Conservation (phyloP, 129 eudicot genomes). For the Flaveria brownii region DNA sequence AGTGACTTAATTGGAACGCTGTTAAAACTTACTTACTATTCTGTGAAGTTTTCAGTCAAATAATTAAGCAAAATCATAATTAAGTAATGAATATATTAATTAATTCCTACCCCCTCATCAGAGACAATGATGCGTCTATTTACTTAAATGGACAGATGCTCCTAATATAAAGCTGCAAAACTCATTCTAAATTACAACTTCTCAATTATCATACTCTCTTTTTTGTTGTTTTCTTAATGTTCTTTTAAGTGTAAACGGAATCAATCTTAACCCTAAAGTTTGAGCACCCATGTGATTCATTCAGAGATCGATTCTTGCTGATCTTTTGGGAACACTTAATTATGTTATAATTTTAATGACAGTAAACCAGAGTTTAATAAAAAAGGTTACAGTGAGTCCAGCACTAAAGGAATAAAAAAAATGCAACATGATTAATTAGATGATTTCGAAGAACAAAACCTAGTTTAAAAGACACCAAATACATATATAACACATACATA, state of each 20-base stretch:
- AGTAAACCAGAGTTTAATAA: background rate
- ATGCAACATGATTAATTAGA: too few species aligned
- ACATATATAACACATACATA: too few species aligned
- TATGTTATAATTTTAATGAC: background rate
- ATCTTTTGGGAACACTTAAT: constrained; percentile 27
- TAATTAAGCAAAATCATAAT: background rate
- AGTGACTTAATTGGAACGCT: too few species aligned
- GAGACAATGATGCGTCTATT: constrained; percentile 33
- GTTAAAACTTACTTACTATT: too few species aligned
- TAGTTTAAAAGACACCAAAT: too few species aligned
- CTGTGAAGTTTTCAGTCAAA: too few species aligned
- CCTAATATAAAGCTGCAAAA: constrained; percentile 36
- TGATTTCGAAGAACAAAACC: too few species aligned
- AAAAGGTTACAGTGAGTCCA: background rate
- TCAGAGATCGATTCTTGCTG: constrained; percentile 23
- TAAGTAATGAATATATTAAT: background rate
- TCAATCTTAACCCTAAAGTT: constrained; percentile 36
- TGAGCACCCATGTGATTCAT: constrained; percentile 29
- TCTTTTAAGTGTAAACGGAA: constrained; percentile 29
- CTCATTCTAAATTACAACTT: constrained; percentile 24
- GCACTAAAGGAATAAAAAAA: too few species aligned
- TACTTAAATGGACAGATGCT: constrained; percentile 6
- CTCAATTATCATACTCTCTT: constrained; percentile 21
- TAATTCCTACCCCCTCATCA: constrained; percentile 33
- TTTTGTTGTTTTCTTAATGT: constrained; percentile 17